These are phyloP conservation scores for Pelargonium nanum DNA, from an alignment of 345 rosid species.

Conservation along the genomic window DNA sequence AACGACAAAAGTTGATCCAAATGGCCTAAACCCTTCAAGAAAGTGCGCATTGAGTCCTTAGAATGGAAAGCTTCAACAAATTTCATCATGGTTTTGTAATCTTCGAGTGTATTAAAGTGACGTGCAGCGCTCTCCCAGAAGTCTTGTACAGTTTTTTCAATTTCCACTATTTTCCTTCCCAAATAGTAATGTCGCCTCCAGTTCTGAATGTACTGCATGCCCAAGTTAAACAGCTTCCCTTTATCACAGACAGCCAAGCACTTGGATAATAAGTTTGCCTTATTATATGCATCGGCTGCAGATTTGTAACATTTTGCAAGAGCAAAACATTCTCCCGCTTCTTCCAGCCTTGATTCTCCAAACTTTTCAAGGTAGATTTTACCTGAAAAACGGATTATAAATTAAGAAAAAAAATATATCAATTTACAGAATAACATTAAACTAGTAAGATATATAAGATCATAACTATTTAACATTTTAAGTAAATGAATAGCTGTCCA, in stretches of 20 bases:
- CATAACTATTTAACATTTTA: too few species aligned
- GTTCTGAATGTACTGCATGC: conserved; percentile 4
- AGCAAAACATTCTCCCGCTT: conserved; percentile 10
- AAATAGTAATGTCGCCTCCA: conserved; percentile 4
- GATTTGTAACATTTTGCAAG: not conserved
- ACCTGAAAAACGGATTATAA: conserved; percentile 15
- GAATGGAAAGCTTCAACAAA: conserved; percentile 14
- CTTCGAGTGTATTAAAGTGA: not conserved
- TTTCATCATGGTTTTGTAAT: conserved; percentile 15
- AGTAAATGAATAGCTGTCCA: too few species aligned
- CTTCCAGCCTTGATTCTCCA: conserved; percentile 7
- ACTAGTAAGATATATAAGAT: too few species aligned
- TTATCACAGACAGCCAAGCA: conserved; percentile 10
- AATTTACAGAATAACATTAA: too few species aligned
- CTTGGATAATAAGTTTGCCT: conserved; percentile 1
- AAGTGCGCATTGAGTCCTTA: conserved; percentile 7
- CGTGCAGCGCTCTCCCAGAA: conserved; percentile 3
- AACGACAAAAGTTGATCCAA: conserved; percentile 17
- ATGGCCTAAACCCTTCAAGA: conserved; percentile 8
- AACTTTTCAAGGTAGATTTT: conserved; percentile 17
- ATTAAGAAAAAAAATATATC: too few species aligned
- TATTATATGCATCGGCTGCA: conserved; percentile 5
- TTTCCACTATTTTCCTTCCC: not conserved
- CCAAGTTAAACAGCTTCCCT: conserved; percentile 3
- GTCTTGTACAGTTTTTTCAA: not conserved